phyloP scores from a whole-genome alignment of 345 rosid species.

The Gossypium longicalyx region DNA sequence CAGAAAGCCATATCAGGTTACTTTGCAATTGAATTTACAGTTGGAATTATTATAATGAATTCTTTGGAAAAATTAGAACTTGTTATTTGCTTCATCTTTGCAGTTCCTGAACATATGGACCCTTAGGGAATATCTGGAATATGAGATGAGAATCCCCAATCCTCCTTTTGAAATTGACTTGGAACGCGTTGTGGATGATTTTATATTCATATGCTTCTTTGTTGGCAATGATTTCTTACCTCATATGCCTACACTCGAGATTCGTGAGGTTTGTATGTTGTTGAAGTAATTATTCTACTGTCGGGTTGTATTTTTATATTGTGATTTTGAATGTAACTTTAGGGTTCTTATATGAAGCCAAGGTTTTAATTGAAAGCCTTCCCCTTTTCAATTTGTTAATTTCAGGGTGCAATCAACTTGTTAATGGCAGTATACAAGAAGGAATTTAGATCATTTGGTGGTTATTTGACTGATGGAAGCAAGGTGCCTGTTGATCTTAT shows the following conservation, averaged over 20 bases:
- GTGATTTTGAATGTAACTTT: not conserved
- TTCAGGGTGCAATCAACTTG: slow-evolving; percentile 94
- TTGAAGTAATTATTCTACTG: not conserved
- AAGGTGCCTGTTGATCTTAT: slow-evolving; percentile 41
- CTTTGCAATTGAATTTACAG: not conserved
- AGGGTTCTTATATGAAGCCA: not conserved
- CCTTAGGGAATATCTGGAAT: slow-evolving; percentile 88
- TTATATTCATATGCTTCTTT: slow-evolving; percentile 92
- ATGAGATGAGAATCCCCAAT: slow-evolving; percentile 63
- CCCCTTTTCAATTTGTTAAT: slow-evolving; percentile 9
- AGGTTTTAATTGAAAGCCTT: not conserved
- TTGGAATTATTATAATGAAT: not conserved
- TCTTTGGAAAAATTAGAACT: not conserved
- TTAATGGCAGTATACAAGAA: slow-evolving; percentile 82
- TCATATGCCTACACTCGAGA: slow-evolving; percentile 97
- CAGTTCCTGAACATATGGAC: slow-evolving; percentile 95
- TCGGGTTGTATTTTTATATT: not conserved
- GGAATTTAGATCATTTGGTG: slow-evolving; percentile 55
- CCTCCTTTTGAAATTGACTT: slow-evolving; percentile 47
- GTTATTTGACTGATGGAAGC: slow-evolving; percentile 73
- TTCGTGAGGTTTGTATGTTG: slow-evolving; percentile 74
- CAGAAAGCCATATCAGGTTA: slow-evolving; percentile 92
- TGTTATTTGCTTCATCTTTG: slow-evolving; percentile 12
- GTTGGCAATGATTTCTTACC: slow-evolving; percentile 98
- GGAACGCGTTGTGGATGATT: slow-evolving; percentile 86